Evolutionary conservation across 2,329 filamentous ascomycete species (phyloP), one percentile per base, ranked within the genome.

Genomic region (Neopestalotiopsis rosae): DNA sequence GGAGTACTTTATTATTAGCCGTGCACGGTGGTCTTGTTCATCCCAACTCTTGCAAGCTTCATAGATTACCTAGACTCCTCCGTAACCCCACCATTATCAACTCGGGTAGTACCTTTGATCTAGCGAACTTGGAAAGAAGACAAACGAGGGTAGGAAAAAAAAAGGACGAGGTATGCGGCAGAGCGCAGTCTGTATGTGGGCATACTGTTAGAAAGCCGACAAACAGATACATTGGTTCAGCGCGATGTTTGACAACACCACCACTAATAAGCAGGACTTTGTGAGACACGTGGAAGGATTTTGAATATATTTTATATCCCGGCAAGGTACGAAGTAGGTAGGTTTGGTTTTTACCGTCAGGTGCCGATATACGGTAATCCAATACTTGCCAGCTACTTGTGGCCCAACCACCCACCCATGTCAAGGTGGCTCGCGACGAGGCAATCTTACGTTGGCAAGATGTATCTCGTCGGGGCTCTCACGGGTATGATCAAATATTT

Each of bases 1-100:
- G 45, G 45, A 20, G 45, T 52, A 52, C 45, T 52, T 52, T 52
- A 52, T 52, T 52, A 52, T 52, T 52, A 52, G 45, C 14, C 45
- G 45, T 52, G 45, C 45, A 52, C 45, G 45, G 45, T 52, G 45
- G 45, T 20, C n/a, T 20, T 52, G 14, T 52, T 52, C 45, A 52
- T 52, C 45, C 45, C 45, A 52, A 52, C 45, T 52, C 45, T 20
- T 52, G 45, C 45, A 52, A 52, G 45, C 45, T 52, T 52, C 20
- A 20, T 20, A 52, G 45, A 52, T 52, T 52, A 52, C 45, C 45
- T n/a, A 9, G 45, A 52, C 45, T 52, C 45, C 45, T 52, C 45
- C 45, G 6, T 52, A 52, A 52, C 45, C 45, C 45, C 45, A 52
- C 45, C 17, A n/a, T 7, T n/a, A 52, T 52, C 45, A 20, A 52